Evolutionary conservation across 2,329 filamentous ascomycete species (phyloP).

Genomic region (Leptosphaerulina australis): DNA sequence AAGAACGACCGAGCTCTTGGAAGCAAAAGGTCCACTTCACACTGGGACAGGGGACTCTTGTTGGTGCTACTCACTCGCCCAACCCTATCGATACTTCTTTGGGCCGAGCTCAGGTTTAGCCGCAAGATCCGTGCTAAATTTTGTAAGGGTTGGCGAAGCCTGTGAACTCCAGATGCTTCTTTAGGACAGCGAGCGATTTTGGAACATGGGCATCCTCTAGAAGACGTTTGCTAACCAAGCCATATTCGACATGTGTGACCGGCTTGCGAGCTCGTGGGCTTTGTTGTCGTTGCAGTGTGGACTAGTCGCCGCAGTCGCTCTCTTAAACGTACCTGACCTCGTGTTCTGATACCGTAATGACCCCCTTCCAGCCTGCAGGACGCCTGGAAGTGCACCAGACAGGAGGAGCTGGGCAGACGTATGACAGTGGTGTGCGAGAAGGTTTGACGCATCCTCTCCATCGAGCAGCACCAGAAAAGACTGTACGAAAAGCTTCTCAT

Average conservation of each 20-base stretch:
- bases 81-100: conserved; percentile 34
- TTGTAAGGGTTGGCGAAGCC: conserved; percentile 3
- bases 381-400: background rate
- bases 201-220: background rate
- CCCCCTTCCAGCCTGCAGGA: background rate
- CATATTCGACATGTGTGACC: background rate
- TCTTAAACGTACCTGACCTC: background rate
- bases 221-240: background rate
- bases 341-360: background rate
- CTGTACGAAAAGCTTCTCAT: conserved; percentile 15
- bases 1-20: conserved; percentile 29
- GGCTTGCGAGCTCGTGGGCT: too few species aligned
- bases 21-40: conserved; percentile 34
- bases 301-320: background rate
- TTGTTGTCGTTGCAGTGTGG: background rate
- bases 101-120: conserved; percentile 26
- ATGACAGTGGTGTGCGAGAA: background rate
- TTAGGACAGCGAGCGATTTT: background rate
- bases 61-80: conserved; percentile 35
- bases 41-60: conserved; percentile 36
- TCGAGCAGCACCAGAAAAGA: background rate
- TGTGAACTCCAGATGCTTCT: background rate
- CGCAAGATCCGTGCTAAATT: conserved; percentile 24
- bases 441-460: background rate
- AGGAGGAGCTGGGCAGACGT: background rate